Conservation (phyloP, 768 basidiomycete genomes). For the Epithele typhae region DNA sequence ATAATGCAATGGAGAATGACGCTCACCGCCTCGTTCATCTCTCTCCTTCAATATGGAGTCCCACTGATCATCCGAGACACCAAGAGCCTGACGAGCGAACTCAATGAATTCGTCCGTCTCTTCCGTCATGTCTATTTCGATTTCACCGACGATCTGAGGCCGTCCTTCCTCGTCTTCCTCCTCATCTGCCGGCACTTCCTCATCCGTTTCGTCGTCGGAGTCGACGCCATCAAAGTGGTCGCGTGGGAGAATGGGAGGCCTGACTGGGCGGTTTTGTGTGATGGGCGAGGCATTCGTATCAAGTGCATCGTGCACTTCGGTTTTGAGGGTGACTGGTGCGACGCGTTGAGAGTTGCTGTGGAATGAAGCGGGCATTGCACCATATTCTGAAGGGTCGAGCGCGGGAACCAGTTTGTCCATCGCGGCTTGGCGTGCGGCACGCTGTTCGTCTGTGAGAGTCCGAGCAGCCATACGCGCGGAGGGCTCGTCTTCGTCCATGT, state of each 20-base stretch:
- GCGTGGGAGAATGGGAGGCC: slow-evolving; percentile 77
- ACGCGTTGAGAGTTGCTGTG: slow-evolving; percentile 68
- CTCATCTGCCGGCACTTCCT: slow-evolving; percentile 48
- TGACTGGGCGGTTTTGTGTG: slow-evolving; percentile 41
- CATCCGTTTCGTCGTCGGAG: slow-evolving; percentile 84
- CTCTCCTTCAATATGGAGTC: slow-evolving; percentile 78
- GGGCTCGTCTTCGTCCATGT: slow-evolving; percentile 32
- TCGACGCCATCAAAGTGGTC: slow-evolving; percentile 90
- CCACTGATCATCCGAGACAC: slow-evolving; percentile 89
- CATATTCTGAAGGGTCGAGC: slow-evolving; percentile 82
- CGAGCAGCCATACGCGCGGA: slow-evolving; percentile 3
- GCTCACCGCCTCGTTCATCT: slow-evolving; percentile 69
- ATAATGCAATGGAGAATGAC: background rate
- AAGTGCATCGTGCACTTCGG: slow-evolving; percentile 28
- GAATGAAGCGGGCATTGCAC: slow-evolving; percentile 74
- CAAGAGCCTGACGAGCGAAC: slow-evolving; percentile 89
- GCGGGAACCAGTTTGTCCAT: slow-evolving; percentile 82
- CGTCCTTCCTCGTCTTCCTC: slow-evolving; percentile 71
- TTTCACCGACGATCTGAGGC: slow-evolving; percentile 79
- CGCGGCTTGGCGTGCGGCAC: slow-evolving; percentile 49
- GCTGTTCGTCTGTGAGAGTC: slow-evolving; percentile 7
- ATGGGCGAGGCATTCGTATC: slow-evolving; percentile 7
- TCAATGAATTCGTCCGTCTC: slow-evolving; percentile 95
- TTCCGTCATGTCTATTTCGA: slow-evolving; percentile 88
- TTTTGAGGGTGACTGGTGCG: slow-evolving; percentile 40